These are phyloP conservation scores for Phyllostachys edulis DNA, from an alignment of 176 grass and related monocot genomes.

Conservation along the genomic window DNA sequence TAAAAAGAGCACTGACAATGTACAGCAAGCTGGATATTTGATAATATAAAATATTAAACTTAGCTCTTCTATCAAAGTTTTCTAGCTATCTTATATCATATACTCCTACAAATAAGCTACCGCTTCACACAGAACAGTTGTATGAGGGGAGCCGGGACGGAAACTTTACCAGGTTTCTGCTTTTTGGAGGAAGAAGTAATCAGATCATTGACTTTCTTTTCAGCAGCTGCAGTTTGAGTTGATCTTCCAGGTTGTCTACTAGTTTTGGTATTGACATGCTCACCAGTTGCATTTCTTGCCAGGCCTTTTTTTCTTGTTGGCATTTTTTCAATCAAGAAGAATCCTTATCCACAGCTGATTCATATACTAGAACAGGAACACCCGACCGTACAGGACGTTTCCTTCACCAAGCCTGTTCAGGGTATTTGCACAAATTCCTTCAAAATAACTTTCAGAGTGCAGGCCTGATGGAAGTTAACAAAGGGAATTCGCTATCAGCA, in stretches of 20 bases:
- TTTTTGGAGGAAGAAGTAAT: slow-evolving; percentile 93
- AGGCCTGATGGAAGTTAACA: background rate
- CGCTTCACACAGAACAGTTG: background rate
- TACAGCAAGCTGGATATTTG: background rate
- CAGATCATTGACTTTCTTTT: slow-evolving; percentile 88
- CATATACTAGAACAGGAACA: background rate
- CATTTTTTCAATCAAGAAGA: slow-evolving; percentile 51
- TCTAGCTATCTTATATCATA: background rate
- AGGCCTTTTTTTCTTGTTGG: slow-evolving; percentile 70
- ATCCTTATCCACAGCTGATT: background rate
- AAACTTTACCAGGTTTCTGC: slow-evolving; percentile 55
- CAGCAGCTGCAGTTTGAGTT: slow-evolving; percentile 39
- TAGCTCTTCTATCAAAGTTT: background rate
- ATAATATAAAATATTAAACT: background rate
- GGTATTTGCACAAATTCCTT: background rate
- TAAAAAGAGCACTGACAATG: background rate
- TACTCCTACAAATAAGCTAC: background rate
- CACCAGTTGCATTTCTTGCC: slow-evolving; percentile 53
- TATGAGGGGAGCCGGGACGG: background rate
- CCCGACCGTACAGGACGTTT: background rate
- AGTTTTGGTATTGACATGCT: slow-evolving; percentile 43
- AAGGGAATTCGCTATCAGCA: slow-evolving; percentile 10
- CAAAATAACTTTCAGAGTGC: background rate
- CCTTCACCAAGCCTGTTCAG: background rate
- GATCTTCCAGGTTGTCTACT: slow-evolving; percentile 49